A percentile compares a stretch with the other conserved stretches of the same genome.
Conservation (phyloP, 768 basidiomycete species). For the Fistulinella prunicolor region DNA sequence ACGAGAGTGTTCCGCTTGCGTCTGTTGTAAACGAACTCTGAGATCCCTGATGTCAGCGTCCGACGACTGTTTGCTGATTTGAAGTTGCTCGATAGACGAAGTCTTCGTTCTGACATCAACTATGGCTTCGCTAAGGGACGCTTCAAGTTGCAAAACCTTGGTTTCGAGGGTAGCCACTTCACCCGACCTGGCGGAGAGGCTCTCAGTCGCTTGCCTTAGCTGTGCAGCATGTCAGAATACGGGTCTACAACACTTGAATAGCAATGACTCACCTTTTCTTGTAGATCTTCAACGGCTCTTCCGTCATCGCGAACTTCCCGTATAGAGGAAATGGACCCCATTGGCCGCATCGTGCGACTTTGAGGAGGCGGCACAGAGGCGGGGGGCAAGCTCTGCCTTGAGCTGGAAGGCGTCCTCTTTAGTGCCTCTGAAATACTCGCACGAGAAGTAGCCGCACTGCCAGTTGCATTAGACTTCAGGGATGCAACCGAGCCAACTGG, state of each 20-base stretch:
- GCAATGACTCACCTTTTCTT: constrained; percentile 48
- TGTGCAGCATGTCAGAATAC: constrained; percentile 25
- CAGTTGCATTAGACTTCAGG: constrained; percentile 39
- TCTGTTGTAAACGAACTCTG: constrained; percentile 39
- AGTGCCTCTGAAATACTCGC: constrained; percentile 66
- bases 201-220: constrained; percentile 59
- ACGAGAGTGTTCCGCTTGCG: constrained; percentile 30
- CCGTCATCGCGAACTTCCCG: constrained; percentile 63
- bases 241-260: neutral
- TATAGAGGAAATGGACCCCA: constrained; percentile 71
- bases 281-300: constrained; percentile 55
- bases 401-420: constrained; percentile 45
- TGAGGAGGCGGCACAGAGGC: constrained; percentile 24
- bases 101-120: constrained; percentile 50
- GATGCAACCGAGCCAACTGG: constrained; percentile 52
- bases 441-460: constrained; percentile 43
- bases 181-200: constrained; percentile 51
- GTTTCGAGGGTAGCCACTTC: constrained; percentile 51
- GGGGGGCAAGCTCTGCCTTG: constrained; percentile 41
- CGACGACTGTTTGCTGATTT: constrained; percentile 45
- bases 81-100: constrained; percentile 43
- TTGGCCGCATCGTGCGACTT: constrained; percentile 44
- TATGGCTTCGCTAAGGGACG: constrained; percentile 45
- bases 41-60: constrained; percentile 48
- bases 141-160: constrained; percentile 48